Evolutionary conservation across 108 stramenopile genomes (phyloP), one percentile per base, ranked within the genome.

Genomic region (Nitzschia putrida): DNA sequence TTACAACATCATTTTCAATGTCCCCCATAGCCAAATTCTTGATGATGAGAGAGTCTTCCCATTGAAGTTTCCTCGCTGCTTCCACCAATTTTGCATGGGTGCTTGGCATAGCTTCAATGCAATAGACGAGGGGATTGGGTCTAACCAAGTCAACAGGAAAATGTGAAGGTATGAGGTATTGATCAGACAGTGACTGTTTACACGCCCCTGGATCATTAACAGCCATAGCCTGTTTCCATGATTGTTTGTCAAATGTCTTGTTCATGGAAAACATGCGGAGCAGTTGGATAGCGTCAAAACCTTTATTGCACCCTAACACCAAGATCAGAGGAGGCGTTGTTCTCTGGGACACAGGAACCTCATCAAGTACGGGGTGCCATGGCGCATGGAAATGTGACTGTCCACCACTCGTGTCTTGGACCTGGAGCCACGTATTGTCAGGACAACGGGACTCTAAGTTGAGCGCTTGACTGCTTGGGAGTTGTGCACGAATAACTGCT

Each of bases 231-330:
- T 44, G 0, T 63, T 61, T 81, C 88, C 88, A 88, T 22, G 18
- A 7, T 20, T 50, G 21, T 29, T 82, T 76, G 43, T 70, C 73
- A 60, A 75, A 71, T 5, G 16, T 41, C 11, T 41, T 16, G 52
- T 84, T 73, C n/a, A 59, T 40, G 20, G 81, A 69, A 38, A 79
- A 71, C 84, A 88, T 85, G 23, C 83, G 59, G 50, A 88, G 71
- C 2, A 79, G 59, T 56, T 85, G 59, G 5, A 88, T 41, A 3
- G 88, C 88, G 73, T 88, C 88, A 61, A 85, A 76, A 26, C 76
- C 88, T 68, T 88, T 88, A 59, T 88, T 88, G 72, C 88, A 88
- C 13, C 88, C 88, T 12, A 88, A 78, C 34, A 69, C 83, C 9
- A 83, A 52, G 7, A 45, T 70, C 11, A 74, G 9, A 8, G 53